Evolutionary conservation across 75 land plant genomes (phyloP).

Genomic region (Cryptomeria japonica): DNA sequence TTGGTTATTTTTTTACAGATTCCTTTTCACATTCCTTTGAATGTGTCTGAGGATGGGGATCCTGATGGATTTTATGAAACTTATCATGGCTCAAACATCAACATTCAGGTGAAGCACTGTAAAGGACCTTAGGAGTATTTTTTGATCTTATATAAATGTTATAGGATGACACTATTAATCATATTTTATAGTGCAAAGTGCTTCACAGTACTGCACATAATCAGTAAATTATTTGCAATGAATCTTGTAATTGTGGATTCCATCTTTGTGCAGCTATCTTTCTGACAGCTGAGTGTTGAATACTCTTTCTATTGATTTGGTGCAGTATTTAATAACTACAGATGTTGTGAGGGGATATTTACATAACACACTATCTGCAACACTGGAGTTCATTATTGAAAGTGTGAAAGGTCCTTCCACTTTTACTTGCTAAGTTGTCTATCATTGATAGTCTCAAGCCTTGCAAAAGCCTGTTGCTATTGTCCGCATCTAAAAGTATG

Average conservation of each 20-base stretch:
- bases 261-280: neutral
- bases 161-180: neutral
- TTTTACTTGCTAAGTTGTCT: constrained; percentile 12
- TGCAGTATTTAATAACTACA: constrained; percentile 74
- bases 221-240: neutral
- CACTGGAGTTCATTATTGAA: constrained; percentile 83
- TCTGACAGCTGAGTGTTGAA: neutral
- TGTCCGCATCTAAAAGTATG: neutral
- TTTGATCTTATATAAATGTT: neutral
- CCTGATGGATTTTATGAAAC: constrained; percentile 66
- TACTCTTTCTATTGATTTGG: constrained; percentile 9
- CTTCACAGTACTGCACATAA: neutral
- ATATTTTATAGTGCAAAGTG: neutral
- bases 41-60: constrained; percentile 25
- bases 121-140: neutral
- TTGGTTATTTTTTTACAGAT: constrained; percentile 35
- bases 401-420: constrained; percentile 48
- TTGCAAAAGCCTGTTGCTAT: neutral
- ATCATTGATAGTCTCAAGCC: neutral
- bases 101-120: constrained; percentile 66
- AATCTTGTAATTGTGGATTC: neutral
- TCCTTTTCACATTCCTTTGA: constrained; percentile 63
- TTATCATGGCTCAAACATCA: constrained; percentile 83
- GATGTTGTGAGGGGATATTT: constrained; percentile 76
- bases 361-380: constrained; percentile 58